Conservation (phyloP, 2,329 filamentous ascomycete species). For the Pseudocercospora macadamiae region DNA sequence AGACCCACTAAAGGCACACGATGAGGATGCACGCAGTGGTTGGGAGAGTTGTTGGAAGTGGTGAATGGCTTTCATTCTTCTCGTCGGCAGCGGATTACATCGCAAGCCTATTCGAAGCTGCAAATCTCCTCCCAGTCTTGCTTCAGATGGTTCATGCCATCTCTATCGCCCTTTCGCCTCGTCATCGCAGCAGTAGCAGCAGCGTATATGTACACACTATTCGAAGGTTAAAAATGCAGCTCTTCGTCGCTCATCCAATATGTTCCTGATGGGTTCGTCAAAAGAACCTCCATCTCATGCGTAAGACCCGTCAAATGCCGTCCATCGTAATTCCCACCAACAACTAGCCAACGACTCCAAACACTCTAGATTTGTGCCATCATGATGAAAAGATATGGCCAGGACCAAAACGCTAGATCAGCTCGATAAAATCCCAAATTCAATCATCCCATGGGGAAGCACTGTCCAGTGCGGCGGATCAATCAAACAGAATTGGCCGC, state of each 20-base stretch:
- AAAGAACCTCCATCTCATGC: background rate
- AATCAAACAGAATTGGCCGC: background rate
- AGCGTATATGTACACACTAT: constrained; percentile 11
- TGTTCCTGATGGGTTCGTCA: background rate
- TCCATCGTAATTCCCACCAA: background rate
- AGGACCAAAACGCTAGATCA: background rate
- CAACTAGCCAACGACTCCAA: background rate
- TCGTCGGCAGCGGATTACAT: background rate
- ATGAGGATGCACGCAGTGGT: too few relatives aligned
- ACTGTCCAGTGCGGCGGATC: background rate
- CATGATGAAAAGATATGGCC: background rate
- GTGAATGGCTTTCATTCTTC: background rate
- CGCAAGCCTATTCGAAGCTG: background rate
- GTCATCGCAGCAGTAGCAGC: background rate
- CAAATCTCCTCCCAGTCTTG: background rate
- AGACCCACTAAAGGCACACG: too few relatives aligned
- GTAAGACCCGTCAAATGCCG: background rate
- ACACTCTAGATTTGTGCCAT: background rate
- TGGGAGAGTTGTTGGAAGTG: too few relatives aligned
- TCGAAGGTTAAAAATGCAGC: constrained; percentile 4
- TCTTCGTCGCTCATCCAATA: constrained; percentile 4
- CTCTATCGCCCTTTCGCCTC: background rate
- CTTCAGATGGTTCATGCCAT: background rate
- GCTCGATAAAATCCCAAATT: background rate
- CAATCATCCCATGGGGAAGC: background rate